phyloP scores from a whole-genome alignment of 495 filamentous ascomycete genomes.

The Tuber brumale region DNA sequence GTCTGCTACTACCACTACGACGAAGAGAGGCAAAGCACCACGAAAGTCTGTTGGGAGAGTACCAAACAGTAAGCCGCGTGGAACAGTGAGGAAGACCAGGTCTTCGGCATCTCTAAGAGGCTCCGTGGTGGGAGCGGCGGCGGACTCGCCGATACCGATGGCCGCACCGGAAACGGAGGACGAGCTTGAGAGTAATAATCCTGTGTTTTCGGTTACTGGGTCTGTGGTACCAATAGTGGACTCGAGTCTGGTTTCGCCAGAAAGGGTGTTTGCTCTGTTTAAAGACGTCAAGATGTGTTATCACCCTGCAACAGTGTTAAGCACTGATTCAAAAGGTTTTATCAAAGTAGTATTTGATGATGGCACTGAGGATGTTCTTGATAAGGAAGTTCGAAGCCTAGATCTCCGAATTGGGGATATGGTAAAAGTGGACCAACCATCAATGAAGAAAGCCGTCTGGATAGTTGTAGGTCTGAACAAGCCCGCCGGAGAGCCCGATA shows the following conservation, averaged over 20 bases:
- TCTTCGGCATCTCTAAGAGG: constrained; percentile 12
- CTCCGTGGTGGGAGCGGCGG: background rate
- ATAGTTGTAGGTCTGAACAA: constrained; percentile 24
- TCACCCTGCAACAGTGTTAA: constrained; percentile 36
- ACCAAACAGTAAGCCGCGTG: constrained; percentile 8
- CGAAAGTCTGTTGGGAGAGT: background rate
- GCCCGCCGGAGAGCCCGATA: background rate
- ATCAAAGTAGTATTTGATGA: constrained; percentile 38
- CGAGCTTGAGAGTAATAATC: constrained; percentile 29
- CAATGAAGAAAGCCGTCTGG: constrained; percentile 35
- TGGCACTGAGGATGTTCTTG: constrained; percentile 26
- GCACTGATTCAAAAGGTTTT: constrained; percentile 4
- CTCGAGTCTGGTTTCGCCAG: constrained; percentile 5
- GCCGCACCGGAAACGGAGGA: constrained; percentile 18
- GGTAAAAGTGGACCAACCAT: constrained; percentile 29
- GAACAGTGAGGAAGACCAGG: constrained; percentile 18
- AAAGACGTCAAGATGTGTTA: constrained; percentile 35
- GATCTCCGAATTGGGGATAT: constrained; percentile 34
- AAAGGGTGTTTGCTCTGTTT: constrained; percentile 40
- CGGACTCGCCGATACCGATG: background rate
- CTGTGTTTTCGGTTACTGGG: constrained; percentile 18
- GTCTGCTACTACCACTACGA: background rate
- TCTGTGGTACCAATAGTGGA: background rate
- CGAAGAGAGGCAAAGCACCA: background rate
- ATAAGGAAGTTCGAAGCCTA: constrained; percentile 28